A percentile compares a stretch with the other conserved stretches of the same genome.
Conservation (phyloP, 2,329 filamentous ascomycete genomes). For the Aspergillus fumigatiaffinis region DNA sequence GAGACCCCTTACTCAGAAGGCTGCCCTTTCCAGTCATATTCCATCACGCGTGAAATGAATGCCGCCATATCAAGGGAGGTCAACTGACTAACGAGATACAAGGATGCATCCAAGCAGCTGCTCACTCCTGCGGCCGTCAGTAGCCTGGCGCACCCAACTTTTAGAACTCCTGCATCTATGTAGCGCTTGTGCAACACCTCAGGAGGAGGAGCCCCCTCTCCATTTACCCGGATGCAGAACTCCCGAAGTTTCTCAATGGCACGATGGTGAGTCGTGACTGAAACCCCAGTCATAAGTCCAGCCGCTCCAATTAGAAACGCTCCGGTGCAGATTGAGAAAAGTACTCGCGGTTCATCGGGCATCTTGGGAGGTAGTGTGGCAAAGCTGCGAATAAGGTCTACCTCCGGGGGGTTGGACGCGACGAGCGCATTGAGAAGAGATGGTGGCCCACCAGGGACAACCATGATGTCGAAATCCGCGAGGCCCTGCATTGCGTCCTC, state of each 20-base stretch:
- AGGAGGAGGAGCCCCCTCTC: not conserved
- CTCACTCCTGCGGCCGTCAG: slow-evolving; percentile 76
- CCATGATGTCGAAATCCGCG: slow-evolving; percentile 34
- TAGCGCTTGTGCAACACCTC: slow-evolving; percentile 18
- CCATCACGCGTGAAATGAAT: slow-evolving; percentile 70
- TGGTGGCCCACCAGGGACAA: slow-evolving; percentile 35
- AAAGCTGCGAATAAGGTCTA: slow-evolving; percentile 22
- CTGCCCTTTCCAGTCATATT: slow-evolving; percentile 67
- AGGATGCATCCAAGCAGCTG: slow-evolving; percentile 74
- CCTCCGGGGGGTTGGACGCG: slow-evolving; percentile 14
- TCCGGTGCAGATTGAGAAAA: slow-evolving; percentile 42
- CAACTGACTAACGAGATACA: slow-evolving; percentile 81
- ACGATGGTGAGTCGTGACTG: slow-evolving; percentile 39
- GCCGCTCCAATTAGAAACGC: slow-evolving; percentile 35
- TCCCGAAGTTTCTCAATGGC: slow-evolving; percentile 19
- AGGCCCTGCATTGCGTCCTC: slow-evolving; percentile 24
- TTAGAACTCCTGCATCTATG: slow-evolving; percentile 15
- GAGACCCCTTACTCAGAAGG: not conserved
- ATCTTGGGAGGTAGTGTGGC: slow-evolving; percentile 16
- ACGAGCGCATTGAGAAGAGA: slow-evolving; percentile 22
- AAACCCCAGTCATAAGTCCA: slow-evolving; percentile 32
- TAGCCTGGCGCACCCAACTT: slow-evolving; percentile 57
- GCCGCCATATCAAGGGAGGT: slow-evolving; percentile 72
- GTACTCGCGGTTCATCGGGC: slow-evolving; percentile 21
- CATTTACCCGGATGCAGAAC: slow-evolving; percentile 15